phyloP scores from a whole-genome alignment of 805 yeast genomes.

The Kurtzmaniella cleridarum region DNA sequence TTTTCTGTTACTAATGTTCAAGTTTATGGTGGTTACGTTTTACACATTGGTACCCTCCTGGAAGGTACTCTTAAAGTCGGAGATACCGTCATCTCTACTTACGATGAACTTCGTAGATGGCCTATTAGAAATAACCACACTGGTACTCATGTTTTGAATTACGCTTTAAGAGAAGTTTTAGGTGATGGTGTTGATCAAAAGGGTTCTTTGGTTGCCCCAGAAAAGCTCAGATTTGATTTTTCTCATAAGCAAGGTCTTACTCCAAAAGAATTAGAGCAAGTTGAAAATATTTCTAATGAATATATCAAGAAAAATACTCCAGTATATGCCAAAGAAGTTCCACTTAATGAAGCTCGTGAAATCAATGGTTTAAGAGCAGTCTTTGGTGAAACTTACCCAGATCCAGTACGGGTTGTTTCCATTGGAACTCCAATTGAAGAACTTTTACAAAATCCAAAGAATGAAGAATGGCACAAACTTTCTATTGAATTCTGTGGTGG shows the following conservation, averaged over 20 bases:
- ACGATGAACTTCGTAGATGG: slow-evolving; percentile 91
- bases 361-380: slow-evolving; percentile 93
- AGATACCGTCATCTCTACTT: slow-evolving; percentile 75
- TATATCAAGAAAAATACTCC: slow-evolving; percentile 63
- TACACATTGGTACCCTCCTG: slow-evolving; percentile 82
- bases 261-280: slow-evolving; percentile 62
- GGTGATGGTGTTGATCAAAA: slow-evolving; percentile 91
- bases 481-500: slow-evolving; percentile 99
- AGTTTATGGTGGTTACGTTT: slow-evolving; percentile 86
- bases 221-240: slow-evolving; percentile 93
- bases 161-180: slow-evolving; percentile 76
- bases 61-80: slow-evolving; percentile 72
- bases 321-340: slow-evolving; percentile 82
- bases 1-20: slow-evolving; percentile 91
- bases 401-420: slow-evolving; percentile 96
- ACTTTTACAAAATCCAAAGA: slow-evolving; percentile 63
- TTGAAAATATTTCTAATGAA: slow-evolving; percentile 70
- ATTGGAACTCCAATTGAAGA: slow-evolving; percentile 89
- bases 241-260: slow-evolving; percentile 84
- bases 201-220: slow-evolving; percentile 95
- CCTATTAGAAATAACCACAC: slow-evolving; percentile 97
- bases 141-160: slow-evolving; percentile 93
- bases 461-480: slow-evolving; percentile 66
- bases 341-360: slow-evolving; percentile 63
- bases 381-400: slow-evolving; percentile 98